Conservation (phyloP, 371 early-diverging fungal species). For the Mucor indicus region DNA sequence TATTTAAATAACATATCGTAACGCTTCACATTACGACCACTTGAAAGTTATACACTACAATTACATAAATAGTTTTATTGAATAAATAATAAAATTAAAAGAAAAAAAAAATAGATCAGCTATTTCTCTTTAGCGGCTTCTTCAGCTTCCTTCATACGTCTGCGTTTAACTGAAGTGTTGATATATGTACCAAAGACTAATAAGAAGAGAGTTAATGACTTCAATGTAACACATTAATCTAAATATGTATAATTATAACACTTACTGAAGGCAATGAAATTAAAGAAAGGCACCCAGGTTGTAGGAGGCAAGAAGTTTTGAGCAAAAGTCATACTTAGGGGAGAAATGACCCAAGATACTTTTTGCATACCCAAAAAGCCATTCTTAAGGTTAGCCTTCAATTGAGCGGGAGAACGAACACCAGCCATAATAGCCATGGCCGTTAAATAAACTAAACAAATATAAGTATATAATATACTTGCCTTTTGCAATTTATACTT, state of each 20-base stretch:
- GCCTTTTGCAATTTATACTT: no score
- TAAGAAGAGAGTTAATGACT: neutral
- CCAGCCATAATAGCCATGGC: slow-evolving; percentile 85
- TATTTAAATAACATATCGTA: no score
- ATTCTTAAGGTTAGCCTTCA: slow-evolving; percentile 52
- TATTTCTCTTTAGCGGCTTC: slow-evolving; percentile 37
- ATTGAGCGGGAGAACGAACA: slow-evolving; percentile 49
- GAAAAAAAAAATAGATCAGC: no score
- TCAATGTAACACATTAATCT: no score
- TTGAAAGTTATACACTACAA: no score
- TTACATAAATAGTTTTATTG: no score
- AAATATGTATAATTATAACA: no score
- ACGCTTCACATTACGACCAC: no score
- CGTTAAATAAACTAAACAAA: slow-evolving; percentile 79
- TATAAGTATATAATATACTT: no score
- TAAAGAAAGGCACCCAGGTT: slow-evolving; percentile 90
- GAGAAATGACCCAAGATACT: slow-evolving; percentile 81
- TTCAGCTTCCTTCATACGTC: slow-evolving; percentile 42
- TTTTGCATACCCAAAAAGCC: slow-evolving; percentile 77
- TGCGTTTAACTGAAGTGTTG: slow-evolving; percentile 74
- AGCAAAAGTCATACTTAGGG: slow-evolving; percentile 71
- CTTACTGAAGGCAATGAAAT: slow-evolving; percentile 71
- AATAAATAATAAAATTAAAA: no score
- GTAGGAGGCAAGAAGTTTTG: slow-evolving; percentile 72
- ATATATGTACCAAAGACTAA: slow-evolving; percentile 77